Conservation (phyloP, 176 grass and related monocot species). For the Cenchrus purpureus region DNA sequence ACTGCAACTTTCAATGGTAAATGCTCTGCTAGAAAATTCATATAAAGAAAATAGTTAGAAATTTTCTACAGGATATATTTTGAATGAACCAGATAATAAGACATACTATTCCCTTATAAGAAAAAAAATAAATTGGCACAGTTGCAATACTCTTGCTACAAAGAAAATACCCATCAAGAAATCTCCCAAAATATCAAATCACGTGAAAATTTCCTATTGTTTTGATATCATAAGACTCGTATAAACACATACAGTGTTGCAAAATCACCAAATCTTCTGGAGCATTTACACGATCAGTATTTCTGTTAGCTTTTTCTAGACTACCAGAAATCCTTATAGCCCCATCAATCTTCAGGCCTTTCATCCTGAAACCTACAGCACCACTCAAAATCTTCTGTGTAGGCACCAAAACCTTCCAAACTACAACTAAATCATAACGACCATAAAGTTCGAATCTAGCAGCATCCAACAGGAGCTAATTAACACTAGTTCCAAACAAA, state of each 20-base stretch:
- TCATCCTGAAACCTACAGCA: not conserved
- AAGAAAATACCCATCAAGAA: not conserved
- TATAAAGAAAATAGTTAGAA: not conserved
- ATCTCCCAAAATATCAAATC: not conserved
- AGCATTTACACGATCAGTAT: too few relatives aligned
- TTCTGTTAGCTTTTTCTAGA: too few relatives aligned
- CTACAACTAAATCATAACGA: not conserved
- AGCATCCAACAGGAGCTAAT: not conserved
- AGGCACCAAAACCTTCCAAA: not conserved
- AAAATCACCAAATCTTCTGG: not conserved
- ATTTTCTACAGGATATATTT: not conserved
- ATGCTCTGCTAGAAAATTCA: not conserved
- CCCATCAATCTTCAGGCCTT: not conserved
- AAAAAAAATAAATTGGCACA: not conserved
- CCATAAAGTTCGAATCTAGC: not conserved
- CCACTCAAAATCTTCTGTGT: not conserved
- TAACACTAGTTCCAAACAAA: not conserved
- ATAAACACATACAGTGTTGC: not conserved
- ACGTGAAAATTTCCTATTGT: not conserved
- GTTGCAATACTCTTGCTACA: not conserved
- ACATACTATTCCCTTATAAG: not conserved
- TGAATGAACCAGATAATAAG: slow-evolving; percentile 3
- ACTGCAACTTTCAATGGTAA: too few relatives aligned
- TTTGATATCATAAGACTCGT: not conserved
- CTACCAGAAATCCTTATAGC: too few relatives aligned